Evolutionary conservation across 2,329 filamentous ascomycete genomes (phyloP), one percentile per base, ranked within the genome.

Genomic region (Pseudogymnoascus sp.): DNA sequence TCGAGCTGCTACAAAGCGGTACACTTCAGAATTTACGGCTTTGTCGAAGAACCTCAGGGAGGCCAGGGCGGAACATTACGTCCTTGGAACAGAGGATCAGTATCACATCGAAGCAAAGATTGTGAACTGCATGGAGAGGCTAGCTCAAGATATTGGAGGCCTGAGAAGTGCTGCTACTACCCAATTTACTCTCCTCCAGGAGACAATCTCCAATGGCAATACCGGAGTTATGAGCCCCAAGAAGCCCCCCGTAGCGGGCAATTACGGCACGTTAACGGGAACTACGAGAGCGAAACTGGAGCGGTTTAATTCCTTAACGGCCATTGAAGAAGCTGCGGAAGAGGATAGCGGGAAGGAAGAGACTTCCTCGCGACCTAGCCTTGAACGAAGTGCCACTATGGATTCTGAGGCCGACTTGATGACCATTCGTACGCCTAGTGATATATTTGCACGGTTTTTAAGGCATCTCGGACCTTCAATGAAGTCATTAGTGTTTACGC

Each of bases 381-480:
- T 57, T 60, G 57, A 58, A 25, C 33, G 57, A 37, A 58, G 12
- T 25, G 33, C 18, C 25, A 38, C 57, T 4, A 58, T 58, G 57
- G 57, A 58, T 36, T 58, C 57, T 18, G 57, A 58, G 1, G 37
- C 37, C 20, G 35, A 58, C 22, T 58, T 58, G 22, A 37, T 39
- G 57, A 25, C 59, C 41, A 43, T 36, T 62, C 79, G 78, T 37
- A 82, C 84, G 1, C 85, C 92, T 0, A 84, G 88, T 0, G 91
- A 96, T 62, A 95, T 97, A 66, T 97, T 97, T 71, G 86, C 91
- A 9, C 80, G 92, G 4, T 99, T 97, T 73, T 96, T 99, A 63
- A 80, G 82, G 18, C 85, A 94, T 66, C 78, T 99, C 20, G 94
- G 94, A 0, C 94, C 94, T 1, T 94, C 93, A 0, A 96, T 97